Percentiles rank a stretch among this genome's conserved stretches.
Conservation (phyloP, 2,329 filamentous ascomycete species). For the Cercospora zeae-maydis region DNA sequence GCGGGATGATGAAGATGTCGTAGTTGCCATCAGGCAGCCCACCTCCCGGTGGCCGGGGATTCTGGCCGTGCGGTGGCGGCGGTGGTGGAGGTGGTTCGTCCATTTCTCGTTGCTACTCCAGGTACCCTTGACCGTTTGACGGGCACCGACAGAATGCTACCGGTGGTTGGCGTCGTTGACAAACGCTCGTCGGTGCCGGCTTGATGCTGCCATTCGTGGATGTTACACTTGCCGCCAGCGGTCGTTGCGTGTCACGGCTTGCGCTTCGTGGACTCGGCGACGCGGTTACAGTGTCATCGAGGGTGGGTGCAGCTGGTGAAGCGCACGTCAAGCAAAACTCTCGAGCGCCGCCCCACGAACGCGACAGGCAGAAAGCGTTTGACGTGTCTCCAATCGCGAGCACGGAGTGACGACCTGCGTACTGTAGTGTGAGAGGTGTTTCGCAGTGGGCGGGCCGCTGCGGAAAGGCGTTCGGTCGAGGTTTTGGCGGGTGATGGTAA, state of each 20-base stretch:
- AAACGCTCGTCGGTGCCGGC: constrained; percentile 4
- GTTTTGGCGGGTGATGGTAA: neutral
- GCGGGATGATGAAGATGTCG: constrained; percentile 95
- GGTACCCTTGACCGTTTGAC: constrained; percentile 10
- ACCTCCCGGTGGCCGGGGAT: constrained; percentile 61
- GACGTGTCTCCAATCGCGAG: neutral
- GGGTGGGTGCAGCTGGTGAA: neutral
- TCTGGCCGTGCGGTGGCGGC: constrained; percentile 80
- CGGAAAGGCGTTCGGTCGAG: neutral
- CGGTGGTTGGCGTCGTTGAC: neutral
- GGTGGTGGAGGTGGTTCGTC: constrained; percentile 64
- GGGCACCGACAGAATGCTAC: constrained; percentile 1
- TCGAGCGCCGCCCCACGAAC: neutral
- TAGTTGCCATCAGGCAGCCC: constrained; percentile 85
- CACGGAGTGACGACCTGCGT: neutral
- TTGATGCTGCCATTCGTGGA: constrained; percentile 5
- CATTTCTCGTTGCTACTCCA: constrained; percentile 18
- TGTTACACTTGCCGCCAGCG: neutral
- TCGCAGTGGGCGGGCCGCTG: neutral
- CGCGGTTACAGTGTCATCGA: neutral
- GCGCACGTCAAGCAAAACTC: constrained; percentile 1
- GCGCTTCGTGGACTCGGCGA: neutral
- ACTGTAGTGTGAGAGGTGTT: neutral
- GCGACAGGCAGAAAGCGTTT: neutral
- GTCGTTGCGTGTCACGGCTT: neutral